These are phyloP conservation scores for Cystobasidium pallidum DNA, from an alignment of 1,284 basidiomycete species.

Conservation along the genomic window DNA sequence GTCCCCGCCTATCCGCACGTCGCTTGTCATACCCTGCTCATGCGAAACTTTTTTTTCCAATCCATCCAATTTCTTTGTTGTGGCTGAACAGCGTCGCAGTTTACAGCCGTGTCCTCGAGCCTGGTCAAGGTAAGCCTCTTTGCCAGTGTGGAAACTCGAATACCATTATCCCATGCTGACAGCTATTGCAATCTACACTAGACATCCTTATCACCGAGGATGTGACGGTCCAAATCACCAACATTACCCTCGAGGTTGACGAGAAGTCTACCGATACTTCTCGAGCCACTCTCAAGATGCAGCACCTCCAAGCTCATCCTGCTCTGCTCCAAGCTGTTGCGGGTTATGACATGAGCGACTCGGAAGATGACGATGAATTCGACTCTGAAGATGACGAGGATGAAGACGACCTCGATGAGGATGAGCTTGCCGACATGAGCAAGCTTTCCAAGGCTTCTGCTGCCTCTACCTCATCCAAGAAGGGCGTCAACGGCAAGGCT, in stretches of 20 bases:
- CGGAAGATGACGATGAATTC: conserved; percentile 55
- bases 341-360: conserved; percentile 60
- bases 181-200: neutral
- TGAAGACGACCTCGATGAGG: conserved; percentile 58
- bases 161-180: neutral
- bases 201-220: conserved; percentile 40
- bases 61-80: conserved; percentile 8
- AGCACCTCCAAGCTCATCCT: conserved; percentile 53
- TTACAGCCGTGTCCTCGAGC: conserved; percentile 34
- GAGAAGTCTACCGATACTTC: conserved; percentile 21
- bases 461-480: conserved; percentile 25
- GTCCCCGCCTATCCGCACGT: neutral
- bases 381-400: conserved; percentile 55
- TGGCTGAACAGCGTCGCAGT: conserved; percentile 43
- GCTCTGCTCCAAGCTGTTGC: conserved; percentile 57
- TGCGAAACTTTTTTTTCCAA: conserved; percentile 35
- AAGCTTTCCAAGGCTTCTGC: conserved; percentile 36
- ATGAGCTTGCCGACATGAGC: conserved; percentile 45
- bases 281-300: conserved; percentile 72
- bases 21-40: neutral
- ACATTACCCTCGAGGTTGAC: conserved; percentile 42
- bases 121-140: conserved; percentile 32
- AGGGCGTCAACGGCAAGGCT: conserved; percentile 42
- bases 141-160: too few relatives aligned
- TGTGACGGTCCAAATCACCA: conserved; percentile 43